A percentile compares a stretch with the other conserved stretches of the same genome.
These are phyloP conservation scores for Exophiala viscosa DNA, from an alignment of 2,329 filamentous ascomycete genomes.

Conservation along the genomic window DNA sequence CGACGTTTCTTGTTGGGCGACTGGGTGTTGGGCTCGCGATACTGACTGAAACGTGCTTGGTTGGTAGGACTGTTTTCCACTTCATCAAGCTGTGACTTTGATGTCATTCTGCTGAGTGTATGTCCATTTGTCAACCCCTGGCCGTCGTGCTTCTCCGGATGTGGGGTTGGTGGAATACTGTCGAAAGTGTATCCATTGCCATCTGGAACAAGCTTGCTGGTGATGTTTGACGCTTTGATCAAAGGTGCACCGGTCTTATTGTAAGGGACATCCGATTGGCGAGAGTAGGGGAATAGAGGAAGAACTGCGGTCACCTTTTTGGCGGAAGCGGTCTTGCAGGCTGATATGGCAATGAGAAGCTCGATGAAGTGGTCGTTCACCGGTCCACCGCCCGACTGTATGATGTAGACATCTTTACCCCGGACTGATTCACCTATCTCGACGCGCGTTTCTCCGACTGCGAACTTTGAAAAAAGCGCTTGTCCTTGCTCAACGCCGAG, in stretches of 20 bases:
- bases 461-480: constrained; percentile 85
- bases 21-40: constrained; percentile 35
- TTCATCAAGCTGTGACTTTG: constrained; percentile 62
- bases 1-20: constrained; percentile 18
- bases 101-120: constrained; percentile 67
- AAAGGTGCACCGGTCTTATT: constrained; percentile 91
- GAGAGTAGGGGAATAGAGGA: constrained; percentile 92
- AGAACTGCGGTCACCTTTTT: constrained; percentile 90
- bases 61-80: constrained; percentile 46
- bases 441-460: constrained; percentile 88
- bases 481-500: constrained; percentile 83
- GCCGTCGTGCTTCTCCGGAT: constrained; percentile 66
- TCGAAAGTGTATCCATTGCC: constrained; percentile 75
- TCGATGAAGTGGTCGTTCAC: constrained; percentile 98
- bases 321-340: constrained; percentile 91
- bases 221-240: constrained; percentile 58
- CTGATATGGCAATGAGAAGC: constrained; percentile 96
- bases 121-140: constrained; percentile 65
- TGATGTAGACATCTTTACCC: constrained; percentile 98
- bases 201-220: constrained; percentile 31
- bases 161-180: constrained; percentile 82
- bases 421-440: constrained; percentile 96
- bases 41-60: constrained; percentile 39
- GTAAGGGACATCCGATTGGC: constrained; percentile 94
- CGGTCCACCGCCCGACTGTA: constrained; percentile 86